Percentiles rank a stretch among this genome's conserved stretches.
These are phyloP conservation scores for Elymus sibiricus DNA, from an alignment of 176 grass and related monocot species.

Conservation along the genomic window DNA sequence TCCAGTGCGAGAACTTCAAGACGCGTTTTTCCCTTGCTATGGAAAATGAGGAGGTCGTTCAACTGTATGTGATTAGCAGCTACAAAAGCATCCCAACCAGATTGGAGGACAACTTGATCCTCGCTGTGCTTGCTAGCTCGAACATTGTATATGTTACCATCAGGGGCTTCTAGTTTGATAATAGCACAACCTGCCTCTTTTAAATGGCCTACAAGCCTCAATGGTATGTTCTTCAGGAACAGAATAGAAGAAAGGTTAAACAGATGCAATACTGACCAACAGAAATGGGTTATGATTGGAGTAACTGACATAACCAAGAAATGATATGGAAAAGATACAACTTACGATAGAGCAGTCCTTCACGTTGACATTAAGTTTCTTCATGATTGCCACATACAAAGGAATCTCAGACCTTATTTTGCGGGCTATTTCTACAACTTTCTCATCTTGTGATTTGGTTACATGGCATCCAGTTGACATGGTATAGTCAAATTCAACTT, in stretches of 20 bases:
- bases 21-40: background rate
- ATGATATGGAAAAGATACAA: background rate
- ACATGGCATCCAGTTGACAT: background rate
- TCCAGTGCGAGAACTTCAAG: background rate
- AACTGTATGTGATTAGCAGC: background rate
- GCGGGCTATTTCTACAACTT: background rate
- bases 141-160: background rate
- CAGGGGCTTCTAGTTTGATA: background rate
- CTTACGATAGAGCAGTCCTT: conserved; percentile 3
- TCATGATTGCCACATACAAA: conserved; percentile 12
- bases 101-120: background rate
- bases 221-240: background rate
- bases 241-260: background rate
- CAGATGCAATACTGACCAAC: background rate
- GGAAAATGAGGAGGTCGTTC: background rate
- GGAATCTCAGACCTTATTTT: background rate
- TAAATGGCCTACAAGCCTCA: background rate
- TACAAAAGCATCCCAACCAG: background rate
- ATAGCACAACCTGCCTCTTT: background rate
- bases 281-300: background rate
- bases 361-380: background rate
- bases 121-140: background rate
- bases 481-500: background rate
- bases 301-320: background rate
- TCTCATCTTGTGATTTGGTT: background rate